Conservation (phyloP, 305 asterid species). For the Fraxinus sp. region DNA sequence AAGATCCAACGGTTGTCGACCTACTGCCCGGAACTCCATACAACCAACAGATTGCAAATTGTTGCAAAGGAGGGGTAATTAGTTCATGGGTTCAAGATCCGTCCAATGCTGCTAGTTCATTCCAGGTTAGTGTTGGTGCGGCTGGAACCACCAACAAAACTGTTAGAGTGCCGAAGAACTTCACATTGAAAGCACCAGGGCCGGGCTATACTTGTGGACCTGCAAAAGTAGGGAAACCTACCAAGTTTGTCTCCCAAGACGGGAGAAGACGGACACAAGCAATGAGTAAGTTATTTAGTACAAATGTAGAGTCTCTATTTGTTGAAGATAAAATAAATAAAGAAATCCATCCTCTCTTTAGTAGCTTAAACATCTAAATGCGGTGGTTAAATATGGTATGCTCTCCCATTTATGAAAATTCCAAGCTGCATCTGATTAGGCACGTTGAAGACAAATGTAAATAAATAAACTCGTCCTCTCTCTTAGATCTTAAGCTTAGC, state of each 20-base stretch:
- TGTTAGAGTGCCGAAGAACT: conserved; percentile 51
- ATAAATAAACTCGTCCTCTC: not conserved
- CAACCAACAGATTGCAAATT: conserved; percentile 58
- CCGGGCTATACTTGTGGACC: conserved; percentile 71
- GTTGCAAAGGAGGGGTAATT: conserved; percentile 62
- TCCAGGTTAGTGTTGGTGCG: conserved; percentile 54
- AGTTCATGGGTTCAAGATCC: conserved; percentile 59
- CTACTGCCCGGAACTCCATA: conserved; percentile 53
- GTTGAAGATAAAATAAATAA: not conserved
- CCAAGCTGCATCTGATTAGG: not conserved
- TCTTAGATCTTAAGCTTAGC: not conserved
- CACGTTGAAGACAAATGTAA: not conserved
- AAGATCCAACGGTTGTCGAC: conserved; percentile 55
- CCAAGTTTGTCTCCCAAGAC: conserved; percentile 37
- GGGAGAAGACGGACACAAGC: conserved; percentile 64
- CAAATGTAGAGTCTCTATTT: not conserved
- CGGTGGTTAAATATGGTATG: not conserved
- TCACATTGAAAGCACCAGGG: conserved; percentile 59
- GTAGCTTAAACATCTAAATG: not conserved
- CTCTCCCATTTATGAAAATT: not conserved
- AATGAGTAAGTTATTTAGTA: conserved; percentile 45
- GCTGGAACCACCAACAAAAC: conserved; percentile 63
- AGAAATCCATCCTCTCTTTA: not conserved
- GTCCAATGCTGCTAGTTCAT: conserved; percentile 46
- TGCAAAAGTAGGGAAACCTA: conserved; percentile 51